Conservation (phyloP, 495 filamentous ascomycete genomes). For the Articulospora tetracladia region DNA sequence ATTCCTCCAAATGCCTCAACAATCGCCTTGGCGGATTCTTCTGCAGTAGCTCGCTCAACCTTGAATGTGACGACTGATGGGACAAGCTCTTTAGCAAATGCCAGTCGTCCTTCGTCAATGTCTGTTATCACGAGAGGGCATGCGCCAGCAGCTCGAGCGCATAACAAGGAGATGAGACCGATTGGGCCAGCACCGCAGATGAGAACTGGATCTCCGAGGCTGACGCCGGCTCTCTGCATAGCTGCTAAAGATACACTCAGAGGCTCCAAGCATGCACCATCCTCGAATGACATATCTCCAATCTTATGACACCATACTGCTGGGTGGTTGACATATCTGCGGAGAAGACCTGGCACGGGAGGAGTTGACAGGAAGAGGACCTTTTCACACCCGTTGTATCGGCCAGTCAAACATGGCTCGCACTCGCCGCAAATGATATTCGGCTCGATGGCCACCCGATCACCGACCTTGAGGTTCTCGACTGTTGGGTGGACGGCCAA, state of each 20-base stretch:
- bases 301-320: conserved; percentile 94
- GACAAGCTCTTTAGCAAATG: conserved; percentile 76
- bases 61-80: conserved; percentile 72
- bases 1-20: conserved; percentile 58
- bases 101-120: conserved; percentile 79
- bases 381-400: conserved; percentile 87
- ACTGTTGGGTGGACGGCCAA: conserved; percentile 79
- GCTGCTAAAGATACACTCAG: conserved; percentile 81
- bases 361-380: conserved; percentile 86
- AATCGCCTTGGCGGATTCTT: conserved; percentile 65
- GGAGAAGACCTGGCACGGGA: conserved; percentile 80
- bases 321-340: conserved; percentile 90
- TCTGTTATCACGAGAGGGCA: conserved; percentile 88
- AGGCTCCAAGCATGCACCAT: conserved; percentile 83
- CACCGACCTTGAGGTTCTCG: conserved; percentile 68
- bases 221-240: conserved; percentile 72
- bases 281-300: conserved; percentile 80
- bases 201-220: conserved; percentile 76
- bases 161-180: conserved; percentile 79
- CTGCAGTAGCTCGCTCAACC: conserved; percentile 63
- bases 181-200: conserved; percentile 92
- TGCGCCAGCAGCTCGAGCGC: conserved; percentile 77
- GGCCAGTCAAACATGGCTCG: conserved; percentile 83
- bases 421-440: conserved; percentile 86
- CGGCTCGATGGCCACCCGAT: conserved; percentile 87